These are phyloP conservation scores for Plenodomus tracheiphilus DNA, from an alignment of 2,329 filamentous ascomycete species.

Conservation along the genomic window DNA sequence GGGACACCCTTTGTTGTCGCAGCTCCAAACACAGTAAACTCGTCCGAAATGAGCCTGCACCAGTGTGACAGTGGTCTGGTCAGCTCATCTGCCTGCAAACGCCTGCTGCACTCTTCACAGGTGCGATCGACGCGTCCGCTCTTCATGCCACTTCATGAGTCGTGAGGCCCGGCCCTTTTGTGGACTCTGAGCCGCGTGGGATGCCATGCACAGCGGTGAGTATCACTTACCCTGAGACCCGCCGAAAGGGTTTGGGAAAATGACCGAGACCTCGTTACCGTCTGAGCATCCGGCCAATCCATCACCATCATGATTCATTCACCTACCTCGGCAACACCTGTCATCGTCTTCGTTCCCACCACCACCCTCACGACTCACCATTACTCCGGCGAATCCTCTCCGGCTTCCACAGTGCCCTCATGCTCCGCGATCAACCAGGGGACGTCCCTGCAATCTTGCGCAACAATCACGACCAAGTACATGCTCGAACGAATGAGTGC, in stretches of 20 bases:
- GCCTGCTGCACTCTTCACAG: constrained; percentile 3
- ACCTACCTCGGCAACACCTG: constrained; percentile 19
- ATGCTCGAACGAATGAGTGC: neutral
- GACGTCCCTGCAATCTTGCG: neutral
- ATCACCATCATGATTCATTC: constrained; percentile 12
- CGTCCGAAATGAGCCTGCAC: constrained; percentile 3
- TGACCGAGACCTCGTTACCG: constrained; percentile 18
- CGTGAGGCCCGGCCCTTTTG: neutral
- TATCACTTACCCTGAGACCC: neutral
- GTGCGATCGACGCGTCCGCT: constrained; percentile 9
- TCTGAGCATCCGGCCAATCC: constrained; percentile 13
- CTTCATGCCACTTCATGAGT: neutral
- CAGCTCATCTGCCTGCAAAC: constrained; percentile 7
- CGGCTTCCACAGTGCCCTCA: neutral
- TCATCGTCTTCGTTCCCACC: constrained; percentile 16
- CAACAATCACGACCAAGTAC: neutral
- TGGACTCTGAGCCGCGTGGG: neutral
- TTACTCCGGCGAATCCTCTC: neutral
- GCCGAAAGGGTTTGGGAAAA: constrained; percentile 2
- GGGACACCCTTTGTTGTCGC: constrained; percentile 9
- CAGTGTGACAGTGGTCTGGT: constrained; percentile 3
- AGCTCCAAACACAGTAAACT: neutral
- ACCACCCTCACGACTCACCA: neutral
- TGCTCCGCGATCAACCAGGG: neutral
- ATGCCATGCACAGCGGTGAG: neutral